Evolutionary conservation across 1,139 yeast genomes (phyloP).

Genomic region (Spencermartinsiella ligniputridi): DNA sequence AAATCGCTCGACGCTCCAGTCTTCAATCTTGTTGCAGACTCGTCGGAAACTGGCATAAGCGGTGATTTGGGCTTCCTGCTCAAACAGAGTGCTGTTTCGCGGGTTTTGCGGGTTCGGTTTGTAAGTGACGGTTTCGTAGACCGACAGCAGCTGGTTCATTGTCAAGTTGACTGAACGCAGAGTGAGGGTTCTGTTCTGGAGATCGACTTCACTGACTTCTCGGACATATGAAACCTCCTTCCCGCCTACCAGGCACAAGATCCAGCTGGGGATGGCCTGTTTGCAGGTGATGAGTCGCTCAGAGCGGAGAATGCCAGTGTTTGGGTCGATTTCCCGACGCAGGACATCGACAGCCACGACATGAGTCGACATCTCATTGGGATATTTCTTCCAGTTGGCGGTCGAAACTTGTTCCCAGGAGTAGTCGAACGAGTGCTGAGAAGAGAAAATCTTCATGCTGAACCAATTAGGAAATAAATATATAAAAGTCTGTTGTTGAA

Average conservation of each 20-base stretch:
- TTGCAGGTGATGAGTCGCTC: conserved; percentile 88
- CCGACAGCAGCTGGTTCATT: conserved; percentile 69
- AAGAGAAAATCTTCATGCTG: conserved; percentile 83
- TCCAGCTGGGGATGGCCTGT: conserved; percentile 85
- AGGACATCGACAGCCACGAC: conserved; percentile 93
- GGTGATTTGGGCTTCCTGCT: conserved; percentile 82
- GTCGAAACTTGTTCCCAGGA: conserved; percentile 95
- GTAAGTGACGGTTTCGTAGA: conserved; percentile 80
- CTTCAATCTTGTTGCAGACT: conserved; percentile 79
- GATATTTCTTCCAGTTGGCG: conserved; percentile 96
- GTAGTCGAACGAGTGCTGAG: conserved; percentile 65
- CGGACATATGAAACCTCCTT: conserved; percentile 73
- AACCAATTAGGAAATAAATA: too few relatives aligned
- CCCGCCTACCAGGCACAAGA: conserved; percentile 69
- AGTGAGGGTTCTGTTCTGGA: conserved; percentile 56
- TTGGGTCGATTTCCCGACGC: conserved; percentile 59
- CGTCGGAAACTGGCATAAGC: conserved; percentile 71
- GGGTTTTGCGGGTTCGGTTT: conserved; percentile 59
- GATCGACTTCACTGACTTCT: conserved; percentile 83
- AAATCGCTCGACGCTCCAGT: conserved; percentile 87
- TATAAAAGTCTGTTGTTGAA: too few relatives aligned
- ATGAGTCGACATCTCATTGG: conserved; percentile 86
- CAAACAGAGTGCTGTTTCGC: conserved; percentile 52
- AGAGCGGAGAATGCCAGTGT: conserved; percentile 58
- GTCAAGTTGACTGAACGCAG: conserved; percentile 88